Base-by-base conservation (phyloP, 768 basidiomycete genomes). In the Pleurotus djamor region DNA sequence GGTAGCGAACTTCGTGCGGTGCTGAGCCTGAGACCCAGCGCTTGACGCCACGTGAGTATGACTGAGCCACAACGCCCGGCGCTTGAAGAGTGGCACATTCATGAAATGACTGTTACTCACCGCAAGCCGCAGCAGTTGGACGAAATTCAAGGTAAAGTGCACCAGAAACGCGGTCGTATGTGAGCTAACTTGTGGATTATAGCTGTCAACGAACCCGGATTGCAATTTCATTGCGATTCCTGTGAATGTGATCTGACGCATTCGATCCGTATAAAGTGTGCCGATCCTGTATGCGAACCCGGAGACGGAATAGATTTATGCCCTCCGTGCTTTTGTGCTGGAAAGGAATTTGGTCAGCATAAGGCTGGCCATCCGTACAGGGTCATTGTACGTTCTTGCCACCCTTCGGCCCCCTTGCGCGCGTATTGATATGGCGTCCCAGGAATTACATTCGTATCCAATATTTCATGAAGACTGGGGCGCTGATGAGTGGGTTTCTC, bases 401-500 rank as follows among this genome's bases (percentile, higher is more conserved):
- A n/a, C n/a, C n/a, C n/a, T n/a, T n/a, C n/a, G n/a, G n/a, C n/a
- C n/a, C n/a, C n/a, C n/a, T n/a, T n/a, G n/a, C n/a, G n/a, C n/a
- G n/a, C n/a, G n/a, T n/a, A n/a, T n/a, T n/a, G n/a, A n/a, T n/a
- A n/a, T 65, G 43, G 6, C 41, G 60, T 14, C 54, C 9, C 69
- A 96, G 95, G 96, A 97, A 76, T 83, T 96, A 67, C 94, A 97
- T 70, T 94, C 96, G 6, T 93, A 96, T 72, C 97, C 96, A 2
- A 97, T 99, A 67, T 96, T 97, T 67, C 82, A 88, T 6, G 86
- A 89, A 58, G 94, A 96, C 70, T 98, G 96, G 97, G 96, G 95
- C 38, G 96, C 96, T 7, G 96, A 98, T 72, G 96, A 99, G 93
- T 94, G 66, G 72, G 87, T 77, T 2, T 43, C 55, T 16, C 45